Conservation (phyloP, 352 stramenopile genomes). For the Phytopythium cucurbitacearum region DNA sequence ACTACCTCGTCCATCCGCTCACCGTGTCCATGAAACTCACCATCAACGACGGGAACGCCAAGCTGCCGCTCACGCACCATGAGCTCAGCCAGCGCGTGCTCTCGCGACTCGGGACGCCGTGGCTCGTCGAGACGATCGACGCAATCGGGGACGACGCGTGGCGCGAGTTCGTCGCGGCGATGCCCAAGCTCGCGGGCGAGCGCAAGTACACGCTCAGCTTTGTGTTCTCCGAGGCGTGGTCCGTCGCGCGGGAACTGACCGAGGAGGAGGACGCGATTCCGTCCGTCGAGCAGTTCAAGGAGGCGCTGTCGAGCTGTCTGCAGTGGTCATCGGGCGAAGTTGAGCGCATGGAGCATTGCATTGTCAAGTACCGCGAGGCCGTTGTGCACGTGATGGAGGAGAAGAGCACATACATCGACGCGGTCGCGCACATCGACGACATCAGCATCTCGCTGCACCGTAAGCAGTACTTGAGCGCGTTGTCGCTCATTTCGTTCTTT, state of each 20-base stretch:
- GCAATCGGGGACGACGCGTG: slow-evolving; percentile 64
- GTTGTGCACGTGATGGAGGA: slow-evolving; percentile 84
- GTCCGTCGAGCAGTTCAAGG: slow-evolving; percentile 66
- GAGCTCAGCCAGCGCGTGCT: slow-evolving; percentile 71
- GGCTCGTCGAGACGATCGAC: slow-evolving; percentile 75
- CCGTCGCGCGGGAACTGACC: slow-evolving; percentile 60
- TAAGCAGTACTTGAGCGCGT: slow-evolving; percentile 68
- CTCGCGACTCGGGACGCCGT: slow-evolving; percentile 64
- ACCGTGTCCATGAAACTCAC: slow-evolving; percentile 78
- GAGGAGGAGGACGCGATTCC: slow-evolving; percentile 79
- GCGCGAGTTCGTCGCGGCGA: slow-evolving; percentile 60
- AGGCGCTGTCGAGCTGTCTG: slow-evolving; percentile 67
- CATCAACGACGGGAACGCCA: slow-evolving; percentile 75
- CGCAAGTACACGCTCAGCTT: slow-evolving; percentile 82
- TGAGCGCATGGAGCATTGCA: slow-evolving; percentile 47
- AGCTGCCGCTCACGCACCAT: slow-evolving; percentile 73
- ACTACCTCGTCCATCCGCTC: slow-evolving; percentile 73
- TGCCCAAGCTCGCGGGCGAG: slow-evolving; percentile 66
- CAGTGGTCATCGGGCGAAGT: slow-evolving; percentile 68
- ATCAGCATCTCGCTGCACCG: slow-evolving; percentile 60
- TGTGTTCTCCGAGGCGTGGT: slow-evolving; percentile 83
- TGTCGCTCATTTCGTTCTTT: slow-evolving; percentile 74
- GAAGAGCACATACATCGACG: slow-evolving; percentile 87
- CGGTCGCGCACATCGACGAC: slow-evolving; percentile 62
- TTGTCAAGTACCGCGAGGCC: slow-evolving; percentile 70